Base-by-base conservation (phyloP, 2,329 filamentous ascomycete genomes). In the Nannizziopsis arthrosporioides region DNA sequence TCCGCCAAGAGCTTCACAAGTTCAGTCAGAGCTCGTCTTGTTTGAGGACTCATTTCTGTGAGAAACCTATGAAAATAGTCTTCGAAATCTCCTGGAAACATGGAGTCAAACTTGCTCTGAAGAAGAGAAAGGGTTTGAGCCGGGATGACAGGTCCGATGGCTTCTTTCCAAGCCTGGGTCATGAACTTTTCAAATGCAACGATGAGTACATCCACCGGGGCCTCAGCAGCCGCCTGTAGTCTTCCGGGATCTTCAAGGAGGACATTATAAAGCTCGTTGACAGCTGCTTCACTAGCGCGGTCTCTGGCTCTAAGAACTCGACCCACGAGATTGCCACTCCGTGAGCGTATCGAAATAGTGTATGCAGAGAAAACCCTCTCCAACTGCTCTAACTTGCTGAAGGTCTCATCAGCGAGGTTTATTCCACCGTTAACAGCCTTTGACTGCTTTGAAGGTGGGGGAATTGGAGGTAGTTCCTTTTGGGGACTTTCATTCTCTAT, bases 141-240 rank as follows among this genome's bases (percentile, higher is more conserved):
- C 1, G 85, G 80, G 63, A 96, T 80, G 48, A 96, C 78, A 2
- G 85, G 80, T 0, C 90, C 90, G 73, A 95, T 88, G 57, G 86
- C 82, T 55, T 90, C 84, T 51, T 77, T 81, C 90, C 90, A 96
- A 10, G 85, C 88, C 53, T 88, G 82, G 50, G 80, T 81, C 51
- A 95, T 70, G 57, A 95, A 96, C 53, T 93, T 95, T 63, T 95
- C 89, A 62, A 95, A 96, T 0, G 89, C 84, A 19, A 85, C 84
- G 60, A 95, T 94, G 4, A 96, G 75, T 15, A 90, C 81, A 59
- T 95, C 88, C 7, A 90, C 80, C 2, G 81, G 77, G 7, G 85
- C 75, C 51, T 94, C 87, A 0, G 80, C 76, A 1, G 85, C 80
- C 8, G 81, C 72, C 46, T 93, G 84, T 54, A 85, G 75, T 58